A percentile compares a stretch with the other conserved stretches of the same genome.
Conservation (phyloP, 306 rosid genomes). For the Cicer chorassanicum region DNA sequence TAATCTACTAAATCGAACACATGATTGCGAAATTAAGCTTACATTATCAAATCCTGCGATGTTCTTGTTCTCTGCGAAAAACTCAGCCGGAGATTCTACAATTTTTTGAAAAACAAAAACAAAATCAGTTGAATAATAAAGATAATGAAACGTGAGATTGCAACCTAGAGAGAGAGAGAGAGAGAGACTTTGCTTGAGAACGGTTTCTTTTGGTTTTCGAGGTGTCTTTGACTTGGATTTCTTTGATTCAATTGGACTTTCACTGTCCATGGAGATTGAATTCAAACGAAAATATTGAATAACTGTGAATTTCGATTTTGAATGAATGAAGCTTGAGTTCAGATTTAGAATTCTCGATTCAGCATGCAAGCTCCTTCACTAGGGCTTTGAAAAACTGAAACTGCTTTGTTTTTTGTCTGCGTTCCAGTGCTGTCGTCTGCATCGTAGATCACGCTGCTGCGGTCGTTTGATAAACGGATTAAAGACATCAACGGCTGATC, state of each 20-base stretch:
- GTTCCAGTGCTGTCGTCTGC: constrained; percentile 27
- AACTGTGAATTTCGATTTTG: background rate
- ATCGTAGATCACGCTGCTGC: constrained; percentile 38
- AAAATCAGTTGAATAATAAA: background rate
- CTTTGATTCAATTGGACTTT: constrained; percentile 61
- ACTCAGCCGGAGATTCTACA: constrained; percentile 95
- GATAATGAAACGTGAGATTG: background rate
- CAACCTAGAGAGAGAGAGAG: constrained; percentile 36
- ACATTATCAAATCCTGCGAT: constrained; percentile 97
- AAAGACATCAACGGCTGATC: background rate
- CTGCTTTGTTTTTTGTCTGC: background rate
- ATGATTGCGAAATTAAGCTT: constrained; percentile 8
- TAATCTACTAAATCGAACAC: constrained; percentile 17
- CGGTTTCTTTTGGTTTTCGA: constrained; percentile 70
- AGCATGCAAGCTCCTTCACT: constrained; percentile 11
- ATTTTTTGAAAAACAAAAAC: constrained; percentile 6
- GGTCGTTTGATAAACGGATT: background rate
- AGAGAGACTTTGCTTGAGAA: constrained; percentile 79
- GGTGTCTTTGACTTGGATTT: constrained; percentile 75
- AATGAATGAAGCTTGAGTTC: constrained; percentile 1
- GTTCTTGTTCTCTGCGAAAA: constrained; percentile 94
- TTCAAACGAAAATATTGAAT: background rate
- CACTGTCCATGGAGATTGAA: constrained; percentile 62
- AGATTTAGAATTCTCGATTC: constrained; percentile 40
- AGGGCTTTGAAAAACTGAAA: constrained; percentile 45